Conservation (phyloP, 2,329 filamentous ascomycete genomes). For the Albophoma yamanashiensis region DNA sequence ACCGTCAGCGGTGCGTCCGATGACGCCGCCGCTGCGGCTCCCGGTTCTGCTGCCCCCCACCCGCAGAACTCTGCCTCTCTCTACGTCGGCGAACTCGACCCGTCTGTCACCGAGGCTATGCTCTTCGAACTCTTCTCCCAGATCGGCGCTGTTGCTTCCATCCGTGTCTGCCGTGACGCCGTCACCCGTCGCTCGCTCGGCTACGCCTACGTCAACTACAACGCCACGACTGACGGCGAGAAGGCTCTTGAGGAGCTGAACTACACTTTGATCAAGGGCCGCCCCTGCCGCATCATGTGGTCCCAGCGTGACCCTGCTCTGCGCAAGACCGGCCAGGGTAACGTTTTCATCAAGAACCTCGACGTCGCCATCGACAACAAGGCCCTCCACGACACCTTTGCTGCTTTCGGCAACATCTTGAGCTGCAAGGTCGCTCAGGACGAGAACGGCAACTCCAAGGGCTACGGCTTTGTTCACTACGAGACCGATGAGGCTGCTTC, state of each 20-base stretch:
- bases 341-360: slow-evolving; percentile 99
- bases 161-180: slow-evolving; percentile 98
- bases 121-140: slow-evolving; percentile 99
- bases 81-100: slow-evolving; percentile 97
- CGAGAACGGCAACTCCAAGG: slow-evolving; percentile 93
- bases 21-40: slow-evolving; percentile 58
- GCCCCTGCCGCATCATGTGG: slow-evolving; percentile 99
- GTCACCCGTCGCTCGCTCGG: slow-evolving; percentile 97
- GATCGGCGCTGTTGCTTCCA: slow-evolving; percentile 96
- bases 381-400: slow-evolving; percentile 98
- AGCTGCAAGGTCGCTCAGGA: slow-evolving; percentile 99
- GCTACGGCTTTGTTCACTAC: slow-evolving; percentile 99
- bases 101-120: slow-evolving; percentile 98
- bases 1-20: slow-evolving; percentile 44
- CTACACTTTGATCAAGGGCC: slow-evolving; percentile 98
- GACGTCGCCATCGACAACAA: slow-evolving; percentile 99
- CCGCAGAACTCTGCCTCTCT: slow-evolving; percentile 94
- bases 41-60: slow-evolving; percentile 62
- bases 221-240: slow-evolving; percentile 91
- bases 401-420: slow-evolving; percentile 97
- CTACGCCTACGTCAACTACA: slow-evolving; percentile 99
- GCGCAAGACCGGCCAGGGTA: slow-evolving; percentile 98
- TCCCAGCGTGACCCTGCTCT: slow-evolving; percentile 98
- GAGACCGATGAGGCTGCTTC: slow-evolving; percentile 96
- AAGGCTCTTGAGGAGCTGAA: slow-evolving; percentile 98